Base-by-base conservation (phyloP, 345 rosid genomes). In the Theobroma cacao region DNA sequence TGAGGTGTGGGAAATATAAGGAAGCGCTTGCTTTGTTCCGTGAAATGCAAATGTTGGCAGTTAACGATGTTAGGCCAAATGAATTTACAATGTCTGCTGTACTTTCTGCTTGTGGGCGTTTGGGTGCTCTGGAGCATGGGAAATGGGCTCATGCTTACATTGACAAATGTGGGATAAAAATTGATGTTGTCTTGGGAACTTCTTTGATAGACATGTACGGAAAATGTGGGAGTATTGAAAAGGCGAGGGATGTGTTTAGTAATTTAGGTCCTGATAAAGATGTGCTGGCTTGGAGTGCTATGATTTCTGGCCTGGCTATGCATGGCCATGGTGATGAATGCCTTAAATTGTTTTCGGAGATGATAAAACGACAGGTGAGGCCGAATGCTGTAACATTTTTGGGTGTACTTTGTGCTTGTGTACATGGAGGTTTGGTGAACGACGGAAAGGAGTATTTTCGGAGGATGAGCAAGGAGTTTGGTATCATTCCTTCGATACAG, bases 151-250 rank as follows among this genome's bases (percentile, higher is more conserved):
- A 89, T 28, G 84, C 83, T 64, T 87, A 88, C 60, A 80, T 86
- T 7, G 85, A 86, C 28, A 89, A 75, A 67, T 76, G 77, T 71
- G 72, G 76, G 9, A 72, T 88, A 9, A 78, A 85, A 76, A 43
- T 84, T 20, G 92, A 89, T 79, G 78, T 85, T 14, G 87, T 89
- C 52, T 79, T 91, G 40, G 87, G 83, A 43, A 91, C 91, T 65
- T 80, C 90, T 81, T 85, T 91, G 13, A 77, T 91, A 59, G 91
- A 88, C 70, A 91, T 91, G 92, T 89, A 89, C 62, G 82, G 89
- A 34, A 91, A 89, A 81, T 86, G 92, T 45, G 92, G 91, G 8
- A 86, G 85, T 67, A 84, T 89, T 22, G 85, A 75, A 61, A 85
- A 80, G 22, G 89, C 89, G 9, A 85, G 79, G 50, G 70, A 68